These are phyloP conservation scores for Mesostigma viride DNA, from an alignment of 139 green algal genomes.

Conservation along the genomic window DNA sequence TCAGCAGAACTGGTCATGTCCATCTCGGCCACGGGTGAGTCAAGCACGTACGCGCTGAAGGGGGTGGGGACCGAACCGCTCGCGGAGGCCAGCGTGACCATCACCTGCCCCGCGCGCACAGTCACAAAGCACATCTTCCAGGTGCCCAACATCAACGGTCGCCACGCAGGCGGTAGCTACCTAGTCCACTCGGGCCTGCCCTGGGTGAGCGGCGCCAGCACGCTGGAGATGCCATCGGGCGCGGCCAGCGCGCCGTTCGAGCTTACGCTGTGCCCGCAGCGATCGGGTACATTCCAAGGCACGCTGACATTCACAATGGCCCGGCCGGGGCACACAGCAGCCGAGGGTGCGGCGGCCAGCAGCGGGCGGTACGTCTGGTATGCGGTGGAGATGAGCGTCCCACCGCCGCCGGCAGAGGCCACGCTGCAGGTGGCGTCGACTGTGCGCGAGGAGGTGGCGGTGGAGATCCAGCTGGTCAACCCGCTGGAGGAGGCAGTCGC, in stretches of 20 bases:
- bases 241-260: too few species aligned
- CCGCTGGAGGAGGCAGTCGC: slow-evolving; percentile 7
- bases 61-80: slow-evolving; percentile 47
- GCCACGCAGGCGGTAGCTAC: too few species aligned
- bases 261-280: too few species aligned
- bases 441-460: slow-evolving; percentile 30
- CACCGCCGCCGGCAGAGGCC: slow-evolving; percentile 42
- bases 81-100: slow-evolving; percentile 48
- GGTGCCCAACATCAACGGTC: slow-evolving; percentile 61
- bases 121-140: slow-evolving; percentile 12
- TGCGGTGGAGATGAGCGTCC: slow-evolving; percentile 42
- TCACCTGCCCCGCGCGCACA: slow-evolving; percentile 38
- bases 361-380: slow-evolving; percentile 58
- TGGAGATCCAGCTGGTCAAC: slow-evolving; percentile 8
- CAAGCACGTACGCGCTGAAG: slow-evolving; percentile 43
- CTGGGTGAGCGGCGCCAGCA: too few species aligned
- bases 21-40: slow-evolving; percentile 44
- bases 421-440: slow-evolving; percentile 37
- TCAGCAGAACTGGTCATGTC: slow-evolving; percentile 56
- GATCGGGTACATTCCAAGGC: too few species aligned
- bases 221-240: too few species aligned
- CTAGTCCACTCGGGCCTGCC: too few species aligned
- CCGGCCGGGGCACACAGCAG: too few species aligned
- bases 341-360: too few species aligned
- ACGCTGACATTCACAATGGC: too few species aligned